These are phyloP conservation scores for Penicillium coffeae DNA, from an alignment of 495 filamentous ascomycete species.

Conservation along the genomic window DNA sequence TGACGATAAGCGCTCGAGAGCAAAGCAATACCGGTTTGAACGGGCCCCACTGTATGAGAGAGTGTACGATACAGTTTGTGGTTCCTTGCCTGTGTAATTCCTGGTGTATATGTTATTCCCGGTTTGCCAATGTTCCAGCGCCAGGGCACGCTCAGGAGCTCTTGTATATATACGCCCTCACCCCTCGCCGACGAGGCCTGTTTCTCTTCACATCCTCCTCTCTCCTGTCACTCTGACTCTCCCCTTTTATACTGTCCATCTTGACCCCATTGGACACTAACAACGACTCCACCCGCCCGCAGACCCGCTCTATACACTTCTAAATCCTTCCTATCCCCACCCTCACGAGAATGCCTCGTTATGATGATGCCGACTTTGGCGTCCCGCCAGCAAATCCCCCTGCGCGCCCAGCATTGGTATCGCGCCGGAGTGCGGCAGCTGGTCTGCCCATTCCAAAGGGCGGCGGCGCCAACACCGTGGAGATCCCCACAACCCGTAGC, in stretches of 20 bases:
- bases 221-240: conserved; percentile 3
- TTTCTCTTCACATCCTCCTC: background rate
- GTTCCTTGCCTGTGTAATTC: background rate
- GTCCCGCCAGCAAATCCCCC: conserved; percentile 15
- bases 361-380: conserved; percentile 55
- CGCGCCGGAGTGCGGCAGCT: conserved; percentile 15
- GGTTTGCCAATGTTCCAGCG: conserved; percentile 9
- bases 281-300: conserved; percentile 3
- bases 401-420: background rate
- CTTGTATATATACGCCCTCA: conserved; percentile 12
- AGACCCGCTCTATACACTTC: conserved; percentile 2
- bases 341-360: conserved; percentile 52
- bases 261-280: conserved; percentile 1
- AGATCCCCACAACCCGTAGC: conserved; percentile 68
- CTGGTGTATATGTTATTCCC: conserved; percentile 1
- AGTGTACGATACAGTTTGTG: background rate
- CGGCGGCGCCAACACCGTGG: conserved; percentile 54
- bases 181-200: conserved; percentile 1
- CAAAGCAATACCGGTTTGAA: conserved; percentile 32
- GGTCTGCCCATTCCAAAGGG: conserved; percentile 45
- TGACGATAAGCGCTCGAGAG: conserved; percentile 43
- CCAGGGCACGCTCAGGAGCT: conserved; percentile 1
- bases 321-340: background rate
- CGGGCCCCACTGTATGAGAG: conserved; percentile 18
- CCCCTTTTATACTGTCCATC: background rate